Evolutionary conservation across 1,284 basidiomycete species (phyloP).

Genomic region (Heliocybe sulcata): DNA sequence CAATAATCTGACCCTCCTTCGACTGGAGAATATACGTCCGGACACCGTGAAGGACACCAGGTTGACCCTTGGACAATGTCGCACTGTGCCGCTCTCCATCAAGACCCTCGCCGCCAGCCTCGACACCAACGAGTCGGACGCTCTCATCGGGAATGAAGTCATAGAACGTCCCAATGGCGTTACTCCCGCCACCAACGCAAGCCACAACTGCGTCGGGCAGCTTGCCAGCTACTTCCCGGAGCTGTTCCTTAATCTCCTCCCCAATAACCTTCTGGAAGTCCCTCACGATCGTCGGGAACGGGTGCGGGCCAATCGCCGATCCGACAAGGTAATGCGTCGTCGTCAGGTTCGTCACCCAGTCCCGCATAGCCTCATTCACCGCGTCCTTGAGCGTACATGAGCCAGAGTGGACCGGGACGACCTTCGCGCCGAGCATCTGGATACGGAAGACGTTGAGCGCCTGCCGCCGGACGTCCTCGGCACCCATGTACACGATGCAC

Average conservation of each 20-base stretch:
- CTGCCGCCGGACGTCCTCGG: slow-evolving; percentile 96
- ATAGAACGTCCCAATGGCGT: slow-evolving; percentile 96
- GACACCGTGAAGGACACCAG: slow-evolving; percentile 95
- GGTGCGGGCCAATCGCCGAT: slow-evolving; percentile 96
- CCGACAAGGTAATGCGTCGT: slow-evolving; percentile 97
- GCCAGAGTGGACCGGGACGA: slow-evolving; percentile 91
- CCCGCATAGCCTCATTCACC: slow-evolving; percentile 94
- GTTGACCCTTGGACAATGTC: slow-evolving; percentile 83
- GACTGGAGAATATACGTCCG: slow-evolving; percentile 94
- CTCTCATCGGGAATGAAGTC: slow-evolving; percentile 86
- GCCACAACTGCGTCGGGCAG: slow-evolving; percentile 94
- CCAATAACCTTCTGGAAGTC: slow-evolving; percentile 98
- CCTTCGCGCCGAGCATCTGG: slow-evolving; percentile 93
- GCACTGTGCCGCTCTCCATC: slow-evolving; percentile 88
- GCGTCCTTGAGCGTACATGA: slow-evolving; percentile 97
- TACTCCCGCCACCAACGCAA: slow-evolving; percentile 96
- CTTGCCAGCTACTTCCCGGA: slow-evolving; percentile 70
- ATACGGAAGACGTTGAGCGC: slow-evolving; percentile 98
- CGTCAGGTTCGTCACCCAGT: slow-evolving; percentile 96
- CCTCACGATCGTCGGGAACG: slow-evolving; percentile 97
- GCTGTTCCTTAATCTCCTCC: slow-evolving; percentile 88
- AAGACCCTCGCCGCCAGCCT: slow-evolving; percentile 92
- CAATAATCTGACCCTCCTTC: slow-evolving; percentile 85
- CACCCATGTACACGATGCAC: slow-evolving; percentile 97
- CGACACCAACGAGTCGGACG: slow-evolving; percentile 87